Percentiles rank a stretch among this genome's conserved stretches.
phyloP scores from a whole-genome alignment of 805 yeast species.

The Metschnikowia picachoensis region DNA sequence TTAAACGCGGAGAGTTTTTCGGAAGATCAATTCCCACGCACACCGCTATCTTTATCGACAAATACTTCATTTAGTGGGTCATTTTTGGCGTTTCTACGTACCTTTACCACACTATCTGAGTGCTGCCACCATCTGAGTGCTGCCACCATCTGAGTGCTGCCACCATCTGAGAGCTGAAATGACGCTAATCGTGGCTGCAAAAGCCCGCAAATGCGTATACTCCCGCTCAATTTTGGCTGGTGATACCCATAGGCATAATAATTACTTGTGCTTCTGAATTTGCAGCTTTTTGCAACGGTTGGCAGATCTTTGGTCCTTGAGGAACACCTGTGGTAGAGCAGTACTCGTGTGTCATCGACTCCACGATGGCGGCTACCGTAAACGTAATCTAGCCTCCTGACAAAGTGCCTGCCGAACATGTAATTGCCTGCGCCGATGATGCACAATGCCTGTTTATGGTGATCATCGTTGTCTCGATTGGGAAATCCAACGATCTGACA shows the following conservation, averaged over 20 bases:
- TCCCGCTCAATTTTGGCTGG: conserved; percentile 25
- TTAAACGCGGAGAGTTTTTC: conserved; percentile 27
- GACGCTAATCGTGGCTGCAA: conserved; percentile 22
- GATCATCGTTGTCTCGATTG: conserved; percentile 30
- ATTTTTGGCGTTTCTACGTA: conserved; percentile 13
- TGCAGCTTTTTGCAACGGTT: conserved; percentile 16
- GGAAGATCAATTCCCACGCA: conserved; percentile 22
- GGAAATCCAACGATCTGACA: conserved; percentile 31
- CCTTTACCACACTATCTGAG: no score
- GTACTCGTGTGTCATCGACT: conserved; percentile 39
- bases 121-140: conserved; percentile 20
- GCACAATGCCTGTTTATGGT: conserved; percentile 39
- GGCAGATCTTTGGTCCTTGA: conserved; percentile 25
- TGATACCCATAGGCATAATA: conserved; percentile 31
- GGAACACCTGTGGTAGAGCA: conserved; percentile 40
- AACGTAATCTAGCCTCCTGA: conserved; percentile 27
- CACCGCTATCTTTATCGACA: conserved; percentile 28
- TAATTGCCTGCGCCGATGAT: conserved; percentile 37
- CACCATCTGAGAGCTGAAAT: conserved; percentile 21
- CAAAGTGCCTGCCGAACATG: conserved; percentile 30
- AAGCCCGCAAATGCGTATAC: conserved; percentile 24
- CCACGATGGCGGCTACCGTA: conserved; percentile 42
- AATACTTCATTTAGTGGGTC: conserved; percentile 1
- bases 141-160: conserved; percentile 21
- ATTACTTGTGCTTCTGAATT: conserved; percentile 25